Base-by-base conservation (phyloP, 306 rosid species). In the Prunus armeniaca region DNA sequence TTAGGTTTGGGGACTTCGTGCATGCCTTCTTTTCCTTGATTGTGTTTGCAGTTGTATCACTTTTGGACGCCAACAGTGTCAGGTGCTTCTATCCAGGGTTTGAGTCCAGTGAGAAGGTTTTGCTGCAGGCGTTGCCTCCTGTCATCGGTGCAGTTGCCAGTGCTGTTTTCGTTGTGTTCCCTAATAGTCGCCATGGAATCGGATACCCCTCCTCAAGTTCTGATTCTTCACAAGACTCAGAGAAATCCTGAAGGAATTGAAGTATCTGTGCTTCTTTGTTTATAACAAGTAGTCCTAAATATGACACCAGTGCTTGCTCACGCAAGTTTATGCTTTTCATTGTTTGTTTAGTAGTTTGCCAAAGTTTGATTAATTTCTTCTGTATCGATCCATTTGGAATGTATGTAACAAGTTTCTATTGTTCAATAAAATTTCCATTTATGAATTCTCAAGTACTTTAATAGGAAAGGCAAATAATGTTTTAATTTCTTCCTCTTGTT, bases 151-250 rank as follows among this genome's bases (percentile, higher is more conserved):
- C 11, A 10, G 73, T 82, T 72, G 61, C 97, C 6, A 75, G 97
- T 28, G 19, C 77, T 1, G 84, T 86, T 15, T 93, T 90, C 67
- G 58, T 80, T 71, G 0, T 85, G 18, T 91, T 88, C 58, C 98
- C 97, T 0, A 82, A 78, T 43, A 80, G 20, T 19, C 97, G 98
- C 64, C 93, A 91, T 67, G 98, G 98, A 45, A 88, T 93, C 55
- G 98, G 98, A 3, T 91, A 94, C 54, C 87, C 89, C 15, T 17
- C 65, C 52, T 10, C 83, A 0, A 77, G 51, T 51, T 82, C 82
- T 30, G 54, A 28, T 30, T 12, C 80, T 64, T 15, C 86, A 6
- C 17, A 75, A 9, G 60, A 38, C 32, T 72, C 76, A 5, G 68
- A 73, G 68, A 38, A 38, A 7, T 38, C 43, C 43, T 38, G 43